A percentile compares a stretch with the other conserved stretches of the same genome.
Evolutionary conservation across 1,284 basidiomycete genomes (phyloP).

Genomic region (Cryptococcus floricola): DNA sequence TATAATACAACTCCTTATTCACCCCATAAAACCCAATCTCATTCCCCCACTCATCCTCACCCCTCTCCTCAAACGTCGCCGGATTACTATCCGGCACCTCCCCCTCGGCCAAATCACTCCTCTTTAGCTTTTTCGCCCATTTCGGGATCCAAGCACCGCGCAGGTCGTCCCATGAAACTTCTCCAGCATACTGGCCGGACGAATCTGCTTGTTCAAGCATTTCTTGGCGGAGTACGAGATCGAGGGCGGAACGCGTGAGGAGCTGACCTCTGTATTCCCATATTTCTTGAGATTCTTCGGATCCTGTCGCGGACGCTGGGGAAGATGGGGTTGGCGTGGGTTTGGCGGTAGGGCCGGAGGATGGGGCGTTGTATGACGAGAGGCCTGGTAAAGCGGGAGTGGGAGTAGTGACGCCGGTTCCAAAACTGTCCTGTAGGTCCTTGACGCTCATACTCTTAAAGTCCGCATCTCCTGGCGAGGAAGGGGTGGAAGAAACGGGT

Average conservation of each 20-base stretch:
- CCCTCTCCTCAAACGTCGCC: conserved; percentile 24
- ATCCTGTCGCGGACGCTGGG: conserved; percentile 3
- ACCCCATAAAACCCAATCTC: conserved; percentile 32
- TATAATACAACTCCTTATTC: conserved; percentile 29
- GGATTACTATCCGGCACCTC: conserved; percentile 33
- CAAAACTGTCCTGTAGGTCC: conserved; percentile 21
- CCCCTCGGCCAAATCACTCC: conserved; percentile 26
- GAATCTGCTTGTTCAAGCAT: conserved; percentile 27
- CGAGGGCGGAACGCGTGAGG: conserved; percentile 32
- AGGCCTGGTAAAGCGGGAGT: conserved; percentile 7
- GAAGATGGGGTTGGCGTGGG: not conserved
- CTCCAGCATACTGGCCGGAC: conserved; percentile 33
- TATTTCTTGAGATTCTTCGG: conserved; percentile 11
- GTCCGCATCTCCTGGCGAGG: conserved; percentile 1
- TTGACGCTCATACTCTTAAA: conserved; percentile 6
- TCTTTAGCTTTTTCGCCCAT: conserved; percentile 30
- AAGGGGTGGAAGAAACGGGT: conserved; percentile 1
- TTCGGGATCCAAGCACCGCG: conserved; percentile 35
- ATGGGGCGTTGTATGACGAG: conserved; percentile 13
- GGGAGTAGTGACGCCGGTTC: conserved; percentile 20
- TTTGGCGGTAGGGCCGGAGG: conserved; percentile 2
- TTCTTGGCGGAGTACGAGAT: conserved; percentile 31
- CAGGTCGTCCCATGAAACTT: conserved; percentile 36
- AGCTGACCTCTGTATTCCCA: conserved; percentile 36
- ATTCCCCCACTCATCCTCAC: conserved; percentile 36